A percentile compares a stretch with the other conserved stretches of the same genome.
These are phyloP conservation scores for Aspergillus ochraceus DNA, from an alignment of 2,329 filamentous ascomycete species.

Conservation along the genomic window DNA sequence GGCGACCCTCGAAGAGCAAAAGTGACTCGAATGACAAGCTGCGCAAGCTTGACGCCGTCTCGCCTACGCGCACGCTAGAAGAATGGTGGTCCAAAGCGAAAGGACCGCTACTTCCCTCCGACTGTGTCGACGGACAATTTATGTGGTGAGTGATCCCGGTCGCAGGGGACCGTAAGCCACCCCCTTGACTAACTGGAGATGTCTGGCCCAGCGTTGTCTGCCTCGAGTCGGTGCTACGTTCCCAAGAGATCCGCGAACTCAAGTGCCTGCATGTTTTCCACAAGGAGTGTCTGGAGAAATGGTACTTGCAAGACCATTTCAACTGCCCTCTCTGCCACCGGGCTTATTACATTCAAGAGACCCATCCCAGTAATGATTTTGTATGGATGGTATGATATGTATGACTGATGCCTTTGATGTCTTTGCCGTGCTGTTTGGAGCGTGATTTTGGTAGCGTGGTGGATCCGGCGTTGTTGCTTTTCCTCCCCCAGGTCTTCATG, in stretches of 20 bases:
- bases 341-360: slow-evolving; percentile 35
- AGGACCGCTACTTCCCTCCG: slow-evolving; percentile 31
- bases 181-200: slow-evolving; percentile 1
- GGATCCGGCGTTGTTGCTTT: not conserved
- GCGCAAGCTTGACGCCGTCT: slow-evolving; percentile 37
- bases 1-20: slow-evolving; percentile 19
- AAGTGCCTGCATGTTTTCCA: slow-evolving; percentile 43
- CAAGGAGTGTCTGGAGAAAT: slow-evolving; percentile 40
- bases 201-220: slow-evolving; percentile 33
- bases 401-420: not conserved
- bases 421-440: not conserved
- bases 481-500: not conserved
- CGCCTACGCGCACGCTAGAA: slow-evolving; percentile 36
- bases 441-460: not conserved
- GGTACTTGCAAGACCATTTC: slow-evolving; percentile 41
- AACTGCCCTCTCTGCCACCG: slow-evolving; percentile 41
- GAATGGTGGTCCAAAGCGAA: slow-evolving; percentile 39
- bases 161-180: not conserved
- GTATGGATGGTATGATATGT: slow-evolving; percentile 36
- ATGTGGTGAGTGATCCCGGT: slow-evolving; percentile 30
- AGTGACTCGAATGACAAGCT: slow-evolving; percentile 31
- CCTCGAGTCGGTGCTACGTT: slow-evolving; percentile 36
- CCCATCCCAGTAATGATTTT: slow-evolving; percentile 32
- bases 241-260: slow-evolving; percentile 38
- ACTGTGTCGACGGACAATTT: slow-evolving; percentile 36